These are phyloP conservation scores for Solidago caesia DNA, from an alignment of 129 eudicot species.

Conservation along the genomic window DNA sequence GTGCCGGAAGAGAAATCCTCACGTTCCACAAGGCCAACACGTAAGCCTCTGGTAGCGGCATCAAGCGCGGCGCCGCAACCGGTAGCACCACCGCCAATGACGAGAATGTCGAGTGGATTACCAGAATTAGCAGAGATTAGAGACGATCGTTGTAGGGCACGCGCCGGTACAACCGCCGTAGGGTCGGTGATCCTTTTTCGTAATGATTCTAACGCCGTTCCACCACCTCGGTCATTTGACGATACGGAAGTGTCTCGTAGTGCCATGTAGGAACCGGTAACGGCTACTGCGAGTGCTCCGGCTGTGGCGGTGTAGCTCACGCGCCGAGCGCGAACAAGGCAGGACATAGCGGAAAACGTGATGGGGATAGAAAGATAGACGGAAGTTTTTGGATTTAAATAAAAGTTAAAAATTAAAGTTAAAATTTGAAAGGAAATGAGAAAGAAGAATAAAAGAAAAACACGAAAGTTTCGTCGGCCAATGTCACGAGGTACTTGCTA, in stretches of 20 bases:
- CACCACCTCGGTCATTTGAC: conserved; percentile 44
- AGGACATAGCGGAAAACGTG: conserved; percentile 36
- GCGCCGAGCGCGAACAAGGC: conserved; percentile 53
- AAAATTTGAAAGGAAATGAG: too few relatives aligned
- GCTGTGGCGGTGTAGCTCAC: conserved; percentile 35
- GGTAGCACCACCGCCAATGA: conserved; percentile 91
- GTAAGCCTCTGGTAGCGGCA: conserved; percentile 78
- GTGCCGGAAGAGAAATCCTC: conserved; percentile 91
- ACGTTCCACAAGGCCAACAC: conserved; percentile 85
- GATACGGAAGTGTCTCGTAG: conserved; percentile 41
- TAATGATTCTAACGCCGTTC: conserved; percentile 32
- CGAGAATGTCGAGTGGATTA: conserved; percentile 75
- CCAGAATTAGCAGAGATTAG: conserved; percentile 43
- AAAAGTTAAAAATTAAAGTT: neutral
- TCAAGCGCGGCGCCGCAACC: conserved; percentile 91
- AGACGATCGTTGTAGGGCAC: conserved; percentile 44
- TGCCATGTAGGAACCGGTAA: conserved; percentile 45
- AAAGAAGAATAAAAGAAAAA: too few relatives aligned
- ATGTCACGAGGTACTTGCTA: too few relatives aligned
- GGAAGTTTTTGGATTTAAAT: neutral
- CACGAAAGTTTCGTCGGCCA: too few relatives aligned
- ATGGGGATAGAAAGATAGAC: neutral
- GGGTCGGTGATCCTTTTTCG: conserved; percentile 54
- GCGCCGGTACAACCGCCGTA: conserved; percentile 54
- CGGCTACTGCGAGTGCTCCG: conserved; percentile 39